Evolutionary conservation across 2,329 filamentous ascomycete genomes (phyloP).

Genomic region (Fusarium sp.): DNA sequence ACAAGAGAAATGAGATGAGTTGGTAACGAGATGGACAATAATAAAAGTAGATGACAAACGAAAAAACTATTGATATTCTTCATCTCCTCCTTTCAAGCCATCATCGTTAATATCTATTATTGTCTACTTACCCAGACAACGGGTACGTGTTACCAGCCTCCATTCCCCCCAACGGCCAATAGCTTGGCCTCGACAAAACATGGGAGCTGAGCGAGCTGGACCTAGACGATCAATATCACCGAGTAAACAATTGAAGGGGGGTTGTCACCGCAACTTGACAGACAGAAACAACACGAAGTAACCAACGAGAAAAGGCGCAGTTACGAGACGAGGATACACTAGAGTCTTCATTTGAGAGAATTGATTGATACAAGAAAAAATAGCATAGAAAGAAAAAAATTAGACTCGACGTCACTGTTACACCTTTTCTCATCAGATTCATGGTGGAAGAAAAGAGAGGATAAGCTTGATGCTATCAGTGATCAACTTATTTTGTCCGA

Average conservation of each 20-base stretch:
- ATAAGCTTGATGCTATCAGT: slow-evolving; percentile 1
- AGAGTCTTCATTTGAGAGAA: slow-evolving; percentile 3
- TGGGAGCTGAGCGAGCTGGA: slow-evolving; percentile 23
- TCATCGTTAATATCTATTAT: not conserved
- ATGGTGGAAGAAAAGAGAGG: slow-evolving; percentile 11
- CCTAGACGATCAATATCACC: slow-evolving; percentile 21
- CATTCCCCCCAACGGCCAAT: slow-evolving; percentile 34
- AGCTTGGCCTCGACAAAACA: slow-evolving; percentile 22
- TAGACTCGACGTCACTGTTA: slow-evolving; percentile 31
- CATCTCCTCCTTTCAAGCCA: slow-evolving; percentile 20
- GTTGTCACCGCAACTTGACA: slow-evolving; percentile 26
- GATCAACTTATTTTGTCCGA: slow-evolving; percentile 20
- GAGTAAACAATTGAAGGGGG: slow-evolving; percentile 16
- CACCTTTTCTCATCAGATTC: slow-evolving; percentile 14
- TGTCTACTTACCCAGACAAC: slow-evolving; percentile 4
- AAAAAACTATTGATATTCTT: slow-evolving; percentile 22
- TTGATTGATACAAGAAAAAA: not conserved
- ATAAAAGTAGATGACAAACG: slow-evolving; percentile 22
- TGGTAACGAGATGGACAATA: slow-evolving; percentile 27
- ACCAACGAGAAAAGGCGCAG: slow-evolving; percentile 13
- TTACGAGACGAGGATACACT: not conserved
- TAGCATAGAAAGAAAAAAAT: not conserved
- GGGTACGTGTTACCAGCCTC: slow-evolving; percentile 21
- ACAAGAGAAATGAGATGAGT: slow-evolving; percentile 43
- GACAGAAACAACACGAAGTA: not conserved